Evolutionary conservation across 805 yeast species (phyloP), one percentile per base, ranked within the genome.

Genomic region (Ascoidea asiatica): DNA sequence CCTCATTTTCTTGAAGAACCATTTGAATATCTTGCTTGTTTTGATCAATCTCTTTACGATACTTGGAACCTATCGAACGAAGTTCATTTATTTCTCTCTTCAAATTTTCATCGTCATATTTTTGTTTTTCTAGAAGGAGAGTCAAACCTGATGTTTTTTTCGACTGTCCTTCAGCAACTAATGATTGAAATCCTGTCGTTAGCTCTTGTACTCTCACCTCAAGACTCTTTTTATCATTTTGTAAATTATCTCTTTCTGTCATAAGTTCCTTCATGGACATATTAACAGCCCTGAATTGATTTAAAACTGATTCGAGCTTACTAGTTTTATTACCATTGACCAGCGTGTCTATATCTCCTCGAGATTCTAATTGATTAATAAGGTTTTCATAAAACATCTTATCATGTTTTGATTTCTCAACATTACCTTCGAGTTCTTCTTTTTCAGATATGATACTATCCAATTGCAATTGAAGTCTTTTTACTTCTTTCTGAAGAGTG

Each of bases 1-100:
- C 72, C 53, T 77, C 78, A 53, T 79, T 81, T 55, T 83, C 92
- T 57, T 83, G 86, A 20, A 66, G 61, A 4, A 78, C 59, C 42
- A 77, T 75, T 46, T 79, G 63, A 37, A 73, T 69, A 40, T 76
- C 76, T 40, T 72, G 72, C 47, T 77, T 72, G 44, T 71, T 64
- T 13, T 57, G 57, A 17, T 49, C 51, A n/a, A 64, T 48, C 21
- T 61, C 62, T 2, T 48, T 39, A 44, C 62, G 64, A 51, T 1
- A 38, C 44, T 5, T 55, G 56, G 21, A 64, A 53, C 22, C 65
- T 61, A 17, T 45, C 39, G 43, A 60, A 53, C 51, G 62, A 42
- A 55, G 63, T 44, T 52, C 55, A 6, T 65, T 57, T 41, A 73
- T 59, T 22, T 69, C 63, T 13, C 63, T 50, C 19, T 57, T 60